Base-by-base conservation (phyloP, 1,284 basidiomycete genomes). In the Coniferiporia sulphurascens region DNA sequence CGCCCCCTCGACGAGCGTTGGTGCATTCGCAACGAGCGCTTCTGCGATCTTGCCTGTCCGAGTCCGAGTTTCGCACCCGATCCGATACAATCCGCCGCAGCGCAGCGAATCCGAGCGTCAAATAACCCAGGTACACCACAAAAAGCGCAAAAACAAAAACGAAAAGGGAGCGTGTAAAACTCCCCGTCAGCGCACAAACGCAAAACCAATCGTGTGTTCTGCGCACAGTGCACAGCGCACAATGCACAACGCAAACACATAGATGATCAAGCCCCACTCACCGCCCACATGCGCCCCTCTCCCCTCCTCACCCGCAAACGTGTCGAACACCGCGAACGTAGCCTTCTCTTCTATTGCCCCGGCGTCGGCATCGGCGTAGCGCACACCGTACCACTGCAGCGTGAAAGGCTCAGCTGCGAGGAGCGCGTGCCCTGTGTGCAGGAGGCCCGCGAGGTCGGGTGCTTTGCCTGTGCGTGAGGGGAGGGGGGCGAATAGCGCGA, bases 271-370 rank as follows among this genome's bases (percentile, higher is more conserved):
- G 36, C 9, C 38, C 32, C 15, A 46, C 56, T 53, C 45, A 41
- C 75, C 74, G 9, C 60, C 57, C 21, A 76, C 65, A 65, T 78
- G 76, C n/a, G 73, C 73, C 12, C 65, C 57, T 13, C 74, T 69
- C 1, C 72, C 75, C 32, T 65, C 64, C 56, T 73, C 70, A 7
- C 65, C 65, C 1, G 70, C 68, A 65, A 74, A 76, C 9, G 75
- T 75, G 65, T 77, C 75, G 65, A 78, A 74, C 61, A 77, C 72
- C 34, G 72, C 71, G 63, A 68, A 75, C 5, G 69, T 69, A 7
- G 68, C 66, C 36, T 44, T 15, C 27, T 27, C 27, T 27, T 5
- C 27, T 53, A 67, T 58, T 34, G 60, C 63, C 50, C 63, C 67
- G 35, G 59, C 38, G 27, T n/a, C 32, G 13, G n/a, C 41, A 1